These are phyloP conservation scores for Aspergillus conjunctus DNA, from an alignment of 495 filamentous ascomycete species.

Conservation along the genomic window DNA sequence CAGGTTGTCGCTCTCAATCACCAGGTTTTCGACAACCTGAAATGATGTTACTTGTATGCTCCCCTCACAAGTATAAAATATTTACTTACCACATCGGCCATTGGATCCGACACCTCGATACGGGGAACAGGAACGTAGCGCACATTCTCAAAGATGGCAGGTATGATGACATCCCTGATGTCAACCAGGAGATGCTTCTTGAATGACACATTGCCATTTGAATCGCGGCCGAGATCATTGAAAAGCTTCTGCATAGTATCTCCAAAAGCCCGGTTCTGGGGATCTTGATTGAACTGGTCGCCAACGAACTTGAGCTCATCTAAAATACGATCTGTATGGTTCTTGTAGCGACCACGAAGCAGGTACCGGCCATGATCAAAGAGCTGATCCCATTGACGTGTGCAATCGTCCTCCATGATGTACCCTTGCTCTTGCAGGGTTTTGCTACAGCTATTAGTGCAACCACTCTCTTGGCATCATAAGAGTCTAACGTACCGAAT, in stretches of 20 bases:
- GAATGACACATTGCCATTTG: slow-evolving; percentile 82
- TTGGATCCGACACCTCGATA: slow-evolving; percentile 87
- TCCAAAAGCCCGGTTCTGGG: slow-evolving; percentile 79
- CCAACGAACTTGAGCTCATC: slow-evolving; percentile 90
- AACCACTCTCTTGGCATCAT: not conserved
- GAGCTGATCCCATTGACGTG: slow-evolving; percentile 77
- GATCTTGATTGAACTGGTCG: slow-evolving; percentile 85
- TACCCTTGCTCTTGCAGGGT: slow-evolving; percentile 88
- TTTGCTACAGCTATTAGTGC: slow-evolving; percentile 43
- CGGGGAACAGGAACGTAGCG: slow-evolving; percentile 93
- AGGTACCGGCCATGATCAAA: slow-evolving; percentile 88
- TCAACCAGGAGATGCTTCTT: slow-evolving; percentile 93
- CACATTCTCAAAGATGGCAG: slow-evolving; percentile 79
- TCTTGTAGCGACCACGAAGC: slow-evolving; percentile 82
- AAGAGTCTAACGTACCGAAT: slow-evolving; percentile 53
- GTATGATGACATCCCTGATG: slow-evolving; percentile 81
- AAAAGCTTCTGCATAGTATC: slow-evolving; percentile 81
- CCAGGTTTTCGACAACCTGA: slow-evolving; percentile 82
- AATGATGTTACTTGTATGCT: slow-evolving; percentile 1
- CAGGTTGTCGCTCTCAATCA: slow-evolving; percentile 95
- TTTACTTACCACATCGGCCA: slow-evolving; percentile 67
- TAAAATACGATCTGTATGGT: slow-evolving; percentile 82
- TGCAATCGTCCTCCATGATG: slow-evolving; percentile 82
- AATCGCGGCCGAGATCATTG: slow-evolving; percentile 79
- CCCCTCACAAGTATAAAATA: not conserved